These are phyloP conservation scores for Komagataella pseudopastoris DNA, from an alignment of 805 yeast genomes.

Conservation along the genomic window DNA sequence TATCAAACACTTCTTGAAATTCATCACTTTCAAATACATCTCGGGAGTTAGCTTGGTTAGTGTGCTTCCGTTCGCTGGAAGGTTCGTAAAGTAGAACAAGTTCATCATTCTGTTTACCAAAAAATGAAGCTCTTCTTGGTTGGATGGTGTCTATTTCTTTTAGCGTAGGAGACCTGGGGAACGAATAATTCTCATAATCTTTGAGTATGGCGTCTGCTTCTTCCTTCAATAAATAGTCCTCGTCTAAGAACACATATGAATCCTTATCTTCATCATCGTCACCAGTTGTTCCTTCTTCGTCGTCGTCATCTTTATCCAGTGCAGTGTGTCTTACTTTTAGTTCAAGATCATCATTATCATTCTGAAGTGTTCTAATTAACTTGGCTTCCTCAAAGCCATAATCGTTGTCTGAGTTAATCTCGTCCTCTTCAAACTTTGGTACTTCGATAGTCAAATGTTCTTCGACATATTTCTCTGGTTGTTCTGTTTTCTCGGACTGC, in stretches of 20 bases:
- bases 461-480: slow-evolving; percentile 19
- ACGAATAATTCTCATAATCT: slow-evolving; percentile 19
- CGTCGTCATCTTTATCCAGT: slow-evolving; percentile 21
- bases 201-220: slow-evolving; percentile 29
- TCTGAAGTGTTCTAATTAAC: slow-evolving; percentile 22
- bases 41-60: slow-evolving; percentile 7
- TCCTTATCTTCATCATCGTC: slow-evolving; percentile 10
- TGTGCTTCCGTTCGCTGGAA: slow-evolving; percentile 2
- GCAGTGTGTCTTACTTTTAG: slow-evolving; percentile 8
- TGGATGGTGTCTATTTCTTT: not conserved
- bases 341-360: slow-evolving; percentile 24
- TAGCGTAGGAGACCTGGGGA: slow-evolving; percentile 11
- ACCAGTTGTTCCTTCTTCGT: slow-evolving; percentile 10
- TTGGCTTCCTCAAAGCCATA: slow-evolving; percentile 43
- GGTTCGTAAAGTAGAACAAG: slow-evolving; percentile 13
- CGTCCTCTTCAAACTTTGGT: slow-evolving; percentile 34
- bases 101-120: not conserved
- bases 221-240: slow-evolving; percentile 20
- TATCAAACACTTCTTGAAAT: not conserved
- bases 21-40: slow-evolving; percentile 13
- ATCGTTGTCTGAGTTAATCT: slow-evolving; percentile 44
- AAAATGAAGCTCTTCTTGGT: not conserved
- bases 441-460: slow-evolving; percentile 23
- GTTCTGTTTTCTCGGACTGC: slow-evolving; percentile 8
- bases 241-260: slow-evolving; percentile 8